Conservation (phyloP, 1,139 yeast genomes). For the Kazachstania sp. region DNA sequence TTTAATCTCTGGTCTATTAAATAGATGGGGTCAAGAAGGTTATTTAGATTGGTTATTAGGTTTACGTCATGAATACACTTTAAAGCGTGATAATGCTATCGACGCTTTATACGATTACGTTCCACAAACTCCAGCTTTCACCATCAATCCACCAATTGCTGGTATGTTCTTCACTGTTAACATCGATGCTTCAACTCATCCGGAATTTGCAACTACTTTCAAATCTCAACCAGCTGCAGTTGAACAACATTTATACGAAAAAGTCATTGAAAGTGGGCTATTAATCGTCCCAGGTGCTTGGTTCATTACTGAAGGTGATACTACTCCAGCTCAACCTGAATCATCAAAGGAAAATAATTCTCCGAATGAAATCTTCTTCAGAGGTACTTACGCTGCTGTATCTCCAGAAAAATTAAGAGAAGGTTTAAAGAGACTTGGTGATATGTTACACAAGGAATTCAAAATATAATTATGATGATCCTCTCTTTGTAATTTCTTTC, state of each 20-base stretch:
- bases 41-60: conserved; percentile 85
- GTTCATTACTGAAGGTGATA: conserved; percentile 42
- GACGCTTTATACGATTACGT: conserved; percentile 42
- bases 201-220: conserved; percentile 41
- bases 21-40: conserved; percentile 68
- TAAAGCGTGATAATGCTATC: conserved; percentile 59
- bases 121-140: conserved; percentile 32
- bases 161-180: conserved; percentile 57
- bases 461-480: conserved; percentile 8
- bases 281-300: conserved; percentile 56
- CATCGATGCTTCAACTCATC: conserved; percentile 51
- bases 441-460: conserved; percentile 41
- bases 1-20: conserved; percentile 50
- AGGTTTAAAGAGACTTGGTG: conserved; percentile 52
- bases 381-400: conserved; percentile 66
- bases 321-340: conserved; percentile 47
- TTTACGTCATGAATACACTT: conserved; percentile 72
- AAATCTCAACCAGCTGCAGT: conserved; percentile 41
- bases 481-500: too few relatives aligned
- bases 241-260: conserved; percentile 43
- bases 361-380: conserved; percentile 43
- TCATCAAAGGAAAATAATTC: conserved; percentile 33
- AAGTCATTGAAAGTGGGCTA: conserved; percentile 42
- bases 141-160: conserved; percentile 49
- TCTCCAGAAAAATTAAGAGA: conserved; percentile 45